Evolutionary conservation across 23 red algal genomes (phyloP).

Genomic region (Gracilariopsis chorda): DNA sequence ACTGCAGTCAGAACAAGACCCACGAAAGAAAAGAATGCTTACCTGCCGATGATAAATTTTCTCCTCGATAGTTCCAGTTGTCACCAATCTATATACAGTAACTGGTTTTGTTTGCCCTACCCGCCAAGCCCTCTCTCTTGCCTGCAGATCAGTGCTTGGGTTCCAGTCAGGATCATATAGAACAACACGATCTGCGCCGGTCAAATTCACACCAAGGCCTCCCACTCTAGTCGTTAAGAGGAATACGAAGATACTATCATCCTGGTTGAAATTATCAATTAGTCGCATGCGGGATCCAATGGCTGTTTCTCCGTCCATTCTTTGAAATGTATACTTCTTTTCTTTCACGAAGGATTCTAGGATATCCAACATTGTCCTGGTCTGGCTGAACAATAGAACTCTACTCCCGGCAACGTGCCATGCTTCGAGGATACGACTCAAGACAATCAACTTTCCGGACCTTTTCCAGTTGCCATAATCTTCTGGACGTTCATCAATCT

Average conservation of each 20-base stretch:
- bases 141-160: slow-evolving; percentile 89
- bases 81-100: slow-evolving; percentile 86
- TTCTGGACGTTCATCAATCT: slow-evolving; percentile 2
- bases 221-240: slow-evolving; percentile 94
- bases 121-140: slow-evolving; percentile 95
- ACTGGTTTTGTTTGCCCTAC: slow-evolving; percentile 92
- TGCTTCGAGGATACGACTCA: slow-evolving; percentile 64
- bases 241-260: slow-evolving; percentile 77
- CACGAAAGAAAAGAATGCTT: not conserved
- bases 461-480: slow-evolving; percentile 79
- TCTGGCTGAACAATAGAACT: slow-evolving; percentile 96
- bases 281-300: slow-evolving; percentile 76
- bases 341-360: slow-evolving; percentile 63
- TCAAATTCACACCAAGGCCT: slow-evolving; percentile 93
- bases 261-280: slow-evolving; percentile 92
- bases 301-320: slow-evolving; percentile 96
- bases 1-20: no score
- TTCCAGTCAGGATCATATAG: slow-evolving; percentile 99
- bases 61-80: slow-evolving; percentile 96
- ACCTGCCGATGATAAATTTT: slow-evolving; percentile 99
- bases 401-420: slow-evolving; percentile 59
- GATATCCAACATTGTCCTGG: slow-evolving; percentile 83
- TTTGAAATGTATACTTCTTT: slow-evolving; percentile 68
- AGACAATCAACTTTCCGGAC: slow-evolving; percentile 73
- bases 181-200: slow-evolving; percentile 93